Base-by-base conservation (phyloP, 78 protist genomes). In the Cavenderia fasciculata region DNA sequence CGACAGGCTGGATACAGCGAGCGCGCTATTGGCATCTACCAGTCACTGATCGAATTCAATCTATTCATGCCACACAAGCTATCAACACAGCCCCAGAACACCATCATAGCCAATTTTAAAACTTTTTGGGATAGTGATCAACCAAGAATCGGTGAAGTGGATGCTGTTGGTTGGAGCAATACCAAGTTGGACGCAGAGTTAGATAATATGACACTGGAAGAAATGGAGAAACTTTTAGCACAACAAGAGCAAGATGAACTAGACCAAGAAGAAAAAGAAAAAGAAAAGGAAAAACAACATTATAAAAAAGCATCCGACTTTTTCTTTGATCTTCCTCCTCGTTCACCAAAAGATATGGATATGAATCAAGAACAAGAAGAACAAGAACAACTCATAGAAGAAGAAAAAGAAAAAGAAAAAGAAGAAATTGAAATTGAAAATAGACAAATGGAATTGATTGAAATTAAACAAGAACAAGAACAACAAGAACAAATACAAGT, bases 21-120 rank as follows among this genome's bases (percentile, higher is more conserved):
- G 43, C n/a, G 90, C 4, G 77, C 66, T 0, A 40, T 82, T 38
- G 90, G 90, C 16, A 52, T 82, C 11, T 82, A 69, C 36, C 90
- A 82, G 43, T 33, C 90, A 16, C n/a, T 82, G 61, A 82, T 82
- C 4, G 90, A 82, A 25, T 68, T 82, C 12, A 82, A 82, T 33
- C 68, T 76, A 41, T 82, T 82, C 43, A 19, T 41, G 43, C 90
- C 90, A 29, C 23, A 43, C 19, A 59, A 49, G 6, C 18, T 82
- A 43, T 19, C 47, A 16, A 47, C 27, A 23, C 29, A 46, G 29
- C 3, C 65, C 16, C 90, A 65, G 29, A 27, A 74, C 2, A 27
- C 27, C 2, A 34, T 82, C 4, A 21, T 82, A 25, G 38, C 36
- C 7, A 23, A 57, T 25, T 82, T 82, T 56, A 40, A 82, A 56